Base-by-base conservation (phyloP, 176 grass and related monocot genomes). In the Puccinellia tenuiflora region DNA sequence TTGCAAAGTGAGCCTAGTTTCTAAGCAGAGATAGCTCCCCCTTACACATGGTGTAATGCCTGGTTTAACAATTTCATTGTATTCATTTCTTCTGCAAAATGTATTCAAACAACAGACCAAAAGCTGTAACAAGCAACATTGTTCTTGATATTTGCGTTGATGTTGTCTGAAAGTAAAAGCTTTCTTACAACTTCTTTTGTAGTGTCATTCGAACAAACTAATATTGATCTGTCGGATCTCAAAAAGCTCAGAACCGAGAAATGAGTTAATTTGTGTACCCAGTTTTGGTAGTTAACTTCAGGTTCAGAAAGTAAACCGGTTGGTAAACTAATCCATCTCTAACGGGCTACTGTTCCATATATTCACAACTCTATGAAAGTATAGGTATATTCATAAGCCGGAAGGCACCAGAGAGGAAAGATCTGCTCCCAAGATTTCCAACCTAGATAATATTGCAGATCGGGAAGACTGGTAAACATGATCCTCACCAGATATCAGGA, bases 1-100 rank as follows among this genome's bases (percentile, higher is more conserved):
- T 31, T 98, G 96, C 78, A 95, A 96, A 90, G 93, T 98, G 55
- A 88, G 80, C 42, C 73, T 91, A 2, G 76, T 70, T 50, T 35
- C 84, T 2, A 92, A 84, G 81, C 14, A 20, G 34, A 65, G 34
- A 83, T 93, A 86, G 60, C 26, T 54, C 51, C n/a, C 55, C 18
- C 57, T 33, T 39, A 60, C 21, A 25, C 8, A 1, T 62, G 31
- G 24, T 26, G 63, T 42, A 83, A 45, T 45, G 42, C 42, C 42
- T 11, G 42, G 42, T 45, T 45, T 45, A 45, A 72, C 13, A 70
- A 21, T 77, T 78, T 63, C 42, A 63, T 85, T 80, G 35, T 31
- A 89, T 85, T 76, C 16, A 87, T 46, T 17, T 68, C 25, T 28
- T 39, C 34, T 75, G 28, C 48, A 14, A 57, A 48, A 12, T 39